Evolutionary conservation across 108 stramenopile species (phyloP).

Genomic region (Pseudonitzschia pungens): DNA sequence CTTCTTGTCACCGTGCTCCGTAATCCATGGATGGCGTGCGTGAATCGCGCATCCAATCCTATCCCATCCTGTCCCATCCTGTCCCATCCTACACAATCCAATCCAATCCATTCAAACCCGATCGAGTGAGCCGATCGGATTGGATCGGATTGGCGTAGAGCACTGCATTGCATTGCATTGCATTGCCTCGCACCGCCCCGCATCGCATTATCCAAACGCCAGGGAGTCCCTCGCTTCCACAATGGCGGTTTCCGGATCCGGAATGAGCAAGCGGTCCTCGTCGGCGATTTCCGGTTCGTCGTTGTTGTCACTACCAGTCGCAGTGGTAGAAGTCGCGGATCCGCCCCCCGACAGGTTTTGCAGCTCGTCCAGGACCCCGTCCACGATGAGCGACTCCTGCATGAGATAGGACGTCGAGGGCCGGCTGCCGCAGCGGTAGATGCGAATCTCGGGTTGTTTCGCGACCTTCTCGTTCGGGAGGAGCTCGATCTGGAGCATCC

Average conservation of each 20-base stretch:
- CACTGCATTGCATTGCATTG: no score
- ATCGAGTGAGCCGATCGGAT: no score
- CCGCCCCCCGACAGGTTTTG: conserved; percentile 33
- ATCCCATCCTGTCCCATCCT: no score
- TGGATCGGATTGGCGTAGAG: no score
- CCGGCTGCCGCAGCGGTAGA: conserved; percentile 60
- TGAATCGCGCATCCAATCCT: no score
- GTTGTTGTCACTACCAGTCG: conserved; percentile 6
- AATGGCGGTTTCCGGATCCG: conserved; percentile 52
- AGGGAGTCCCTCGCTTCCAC: conserved; percentile 64
- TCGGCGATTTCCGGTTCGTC: conserved; percentile 14
- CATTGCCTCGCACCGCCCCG: neutral
- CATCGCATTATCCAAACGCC: conserved; percentile 51
- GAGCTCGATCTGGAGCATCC: conserved; percentile 61
- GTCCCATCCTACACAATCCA: no score
- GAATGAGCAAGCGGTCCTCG: conserved; percentile 56
- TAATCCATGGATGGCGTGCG: no score
- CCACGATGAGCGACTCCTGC: conserved; percentile 71
- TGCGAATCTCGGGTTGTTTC: conserved; percentile 43
- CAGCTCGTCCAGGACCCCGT: conserved; percentile 67
- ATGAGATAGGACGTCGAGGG: conserved; percentile 75
- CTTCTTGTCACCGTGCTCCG: no score
- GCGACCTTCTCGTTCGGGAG: neutral
- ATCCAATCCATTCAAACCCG: no score
- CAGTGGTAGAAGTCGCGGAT: conserved; percentile 18